Conservation (phyloP, 768 basidiomycete species). For the Suillus cothurnatus region DNA sequence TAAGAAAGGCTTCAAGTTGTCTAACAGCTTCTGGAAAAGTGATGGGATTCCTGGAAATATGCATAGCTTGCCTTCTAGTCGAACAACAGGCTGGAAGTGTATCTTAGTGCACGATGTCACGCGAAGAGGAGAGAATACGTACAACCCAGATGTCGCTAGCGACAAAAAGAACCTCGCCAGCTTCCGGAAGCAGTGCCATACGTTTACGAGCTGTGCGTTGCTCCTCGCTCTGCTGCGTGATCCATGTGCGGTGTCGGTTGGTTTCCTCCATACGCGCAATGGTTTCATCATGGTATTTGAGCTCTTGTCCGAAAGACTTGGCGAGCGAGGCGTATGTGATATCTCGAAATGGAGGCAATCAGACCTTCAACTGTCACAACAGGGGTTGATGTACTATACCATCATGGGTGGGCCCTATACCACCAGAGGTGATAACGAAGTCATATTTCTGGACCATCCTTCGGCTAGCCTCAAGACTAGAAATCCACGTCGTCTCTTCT, state of each 20-base stretch:
- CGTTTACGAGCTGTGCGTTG: constrained; percentile 76
- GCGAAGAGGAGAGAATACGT: constrained; percentile 28
- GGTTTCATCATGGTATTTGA: constrained; percentile 78
- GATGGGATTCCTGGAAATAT: constrained; percentile 90
- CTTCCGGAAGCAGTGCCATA: constrained; percentile 89
- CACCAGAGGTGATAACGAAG: constrained; percentile 88
- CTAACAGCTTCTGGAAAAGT: constrained; percentile 81
- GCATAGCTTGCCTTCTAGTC: constrained; percentile 86
- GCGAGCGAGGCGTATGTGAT: constrained; percentile 91
- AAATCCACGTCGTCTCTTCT: not conserved
- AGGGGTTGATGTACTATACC: constrained; percentile 44
- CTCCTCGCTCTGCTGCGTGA: constrained; percentile 66
- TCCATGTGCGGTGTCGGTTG: constrained; percentile 56
- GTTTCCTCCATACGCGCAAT: constrained; percentile 69
- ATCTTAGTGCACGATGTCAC: not conserved
- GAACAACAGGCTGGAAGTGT: constrained; percentile 71
- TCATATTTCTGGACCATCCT: constrained; percentile 84
- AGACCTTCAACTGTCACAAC: not conserved
- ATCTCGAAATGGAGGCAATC: constrained; percentile 44
- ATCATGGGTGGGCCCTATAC: constrained; percentile 91
- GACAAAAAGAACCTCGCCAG: constrained; percentile 80
- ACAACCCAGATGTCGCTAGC: constrained; percentile 86
- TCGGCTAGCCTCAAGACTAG: constrained; percentile 80
- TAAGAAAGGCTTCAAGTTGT: constrained; percentile 71
- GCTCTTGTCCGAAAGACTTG: constrained; percentile 73